Evolutionary conservation across 2,329 filamentous ascomycete genomes (phyloP), one percentile per base, ranked within the genome.

Genomic region (Purpureocillium lavendulum): DNA sequence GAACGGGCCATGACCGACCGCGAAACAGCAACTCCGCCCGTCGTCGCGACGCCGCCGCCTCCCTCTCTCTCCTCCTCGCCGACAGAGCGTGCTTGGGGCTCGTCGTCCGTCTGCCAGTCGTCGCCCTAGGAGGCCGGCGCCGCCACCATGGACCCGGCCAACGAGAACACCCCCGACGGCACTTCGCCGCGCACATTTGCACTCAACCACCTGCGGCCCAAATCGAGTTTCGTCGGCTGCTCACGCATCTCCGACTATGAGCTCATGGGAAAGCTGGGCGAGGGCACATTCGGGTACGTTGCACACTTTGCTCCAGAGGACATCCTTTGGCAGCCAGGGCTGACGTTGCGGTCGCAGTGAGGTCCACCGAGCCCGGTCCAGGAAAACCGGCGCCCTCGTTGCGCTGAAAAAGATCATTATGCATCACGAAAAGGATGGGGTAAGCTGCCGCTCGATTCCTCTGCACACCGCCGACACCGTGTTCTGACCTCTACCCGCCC

Each of bases 391-490:
- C 39, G 73, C 77, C 17, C 62, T 90, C 34, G 84, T 95, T 44
- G 92, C 92, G 4, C 64, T 98, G 55, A 98, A 98, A 70, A 97
- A 97, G 73, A 98, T 98, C 49, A 79, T 98, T 49, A 96, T 97
- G 86, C 92, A 97, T 61, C 94, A 97, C 61, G 92, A 98, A 68
- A 97, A 96, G 61, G 92, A 98, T 63, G 92, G 92, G 36, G 82
- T 86, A 64, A 52, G 80, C 65, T 30, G 35, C 39, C 34, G 26
- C 8, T 14, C 11, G 12, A 26, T 26, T 7, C 6, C 29, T 13
- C 4, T 6, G n/a, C 6, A 6, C 11, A 30, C 13, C 29, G 6
- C n/a, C 6, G 7, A 13, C 11, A 6, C 7, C 29, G 7, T 6
- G 29, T 30, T 14, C 11, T 30, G 7, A 13, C 47, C 21, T 13